These are phyloP conservation scores for Podila minutissima DNA, from an alignment of 192 early-diverging fungal species.

Conservation along the genomic window DNA sequence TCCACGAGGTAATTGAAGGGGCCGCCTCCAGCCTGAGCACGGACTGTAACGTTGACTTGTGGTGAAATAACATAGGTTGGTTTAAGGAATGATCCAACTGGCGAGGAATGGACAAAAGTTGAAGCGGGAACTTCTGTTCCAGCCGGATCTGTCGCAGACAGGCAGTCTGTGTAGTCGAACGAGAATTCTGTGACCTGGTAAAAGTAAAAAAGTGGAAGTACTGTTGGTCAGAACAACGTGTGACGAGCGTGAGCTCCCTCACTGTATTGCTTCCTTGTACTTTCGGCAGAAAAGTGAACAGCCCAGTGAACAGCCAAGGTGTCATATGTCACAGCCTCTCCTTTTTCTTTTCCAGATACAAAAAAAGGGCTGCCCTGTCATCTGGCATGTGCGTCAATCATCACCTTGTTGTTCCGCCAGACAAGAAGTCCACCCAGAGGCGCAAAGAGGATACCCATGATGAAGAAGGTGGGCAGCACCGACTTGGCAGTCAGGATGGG, in stretches of 20 bases:
- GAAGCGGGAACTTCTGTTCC: constrained; percentile 12
- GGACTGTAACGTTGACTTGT: background rate
- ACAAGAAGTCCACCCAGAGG: constrained; percentile 90
- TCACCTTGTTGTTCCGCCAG: constrained; percentile 80
- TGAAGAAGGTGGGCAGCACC: constrained; percentile 94
- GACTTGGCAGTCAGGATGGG: constrained; percentile 97
- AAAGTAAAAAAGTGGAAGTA: background rate
- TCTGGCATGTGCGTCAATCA: background rate
- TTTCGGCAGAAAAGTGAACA: background rate
- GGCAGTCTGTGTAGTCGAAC: constrained; percentile 58
- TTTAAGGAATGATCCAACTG: constrained; percentile 4
- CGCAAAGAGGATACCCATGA: constrained; percentile 92
- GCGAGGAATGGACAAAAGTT: constrained; percentile 25
- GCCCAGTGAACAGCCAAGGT: background rate
- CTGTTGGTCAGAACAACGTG: no score
- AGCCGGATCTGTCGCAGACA: constrained; percentile 4
- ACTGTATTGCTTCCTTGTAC: background rate
- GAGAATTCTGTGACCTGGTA: constrained; percentile 59
- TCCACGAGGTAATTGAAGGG: constrained; percentile 30
- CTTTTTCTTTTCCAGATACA: constrained; percentile 5
- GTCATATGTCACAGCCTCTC: background rate
- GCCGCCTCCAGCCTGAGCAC: background rate
- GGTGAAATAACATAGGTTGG: constrained; percentile 13
- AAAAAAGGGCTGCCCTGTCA: background rate
- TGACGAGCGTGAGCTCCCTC: no score